A percentile compares a stretch with the other conserved stretches of the same genome.
phyloP scores from a whole-genome alignment of 169 alveolate genomes.

The Hepatocystis sp. region DNA sequence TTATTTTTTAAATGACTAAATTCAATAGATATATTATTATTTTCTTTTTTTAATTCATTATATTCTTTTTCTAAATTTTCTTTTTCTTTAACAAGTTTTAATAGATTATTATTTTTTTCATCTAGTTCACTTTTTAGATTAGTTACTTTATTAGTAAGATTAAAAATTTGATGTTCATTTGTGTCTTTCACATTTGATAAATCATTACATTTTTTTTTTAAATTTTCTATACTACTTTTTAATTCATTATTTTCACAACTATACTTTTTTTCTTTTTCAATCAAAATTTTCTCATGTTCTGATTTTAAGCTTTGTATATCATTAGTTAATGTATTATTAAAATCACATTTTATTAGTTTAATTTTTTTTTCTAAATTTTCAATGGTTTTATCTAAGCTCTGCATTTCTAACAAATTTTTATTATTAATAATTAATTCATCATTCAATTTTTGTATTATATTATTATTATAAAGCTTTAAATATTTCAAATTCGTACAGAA shows the following conservation, averaged over 20 bases:
- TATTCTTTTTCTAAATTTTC: slow-evolving; percentile 49
- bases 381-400: slow-evolving; percentile 35
- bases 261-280: slow-evolving; percentile 27
- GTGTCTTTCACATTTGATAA: slow-evolving; percentile 23
- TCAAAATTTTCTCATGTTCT: slow-evolving; percentile 44
- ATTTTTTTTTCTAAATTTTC: slow-evolving; percentile 70
- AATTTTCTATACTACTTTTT: slow-evolving; percentile 32
- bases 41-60: slow-evolving; percentile 27
- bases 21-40: slow-evolving; percentile 32
- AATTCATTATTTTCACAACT: slow-evolving; percentile 43
- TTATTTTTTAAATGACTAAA: slow-evolving; percentile 43
- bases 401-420: slow-evolving; percentile 28
- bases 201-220: slow-evolving; percentile 37
- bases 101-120: slow-evolving; percentile 41
- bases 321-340: slow-evolving; percentile 19
- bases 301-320: slow-evolving; percentile 32
- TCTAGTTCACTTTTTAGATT: slow-evolving; percentile 36
- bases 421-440: slow-evolving; percentile 67
- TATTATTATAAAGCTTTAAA: slow-evolving; percentile 36
- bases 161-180: slow-evolving; percentile 27
- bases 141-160: slow-evolving; percentile 44
- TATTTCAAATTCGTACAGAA: slow-evolving; percentile 43
- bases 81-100: slow-evolving; percentile 52
- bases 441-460: slow-evolving; percentile 29
- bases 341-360: slow-evolving; percentile 19